A percentile compares a stretch with the other conserved stretches of the same genome.
phyloP scores from a whole-genome alignment of 495 filamentous ascomycete genomes.

The Trichoderma asperelloides region DNA sequence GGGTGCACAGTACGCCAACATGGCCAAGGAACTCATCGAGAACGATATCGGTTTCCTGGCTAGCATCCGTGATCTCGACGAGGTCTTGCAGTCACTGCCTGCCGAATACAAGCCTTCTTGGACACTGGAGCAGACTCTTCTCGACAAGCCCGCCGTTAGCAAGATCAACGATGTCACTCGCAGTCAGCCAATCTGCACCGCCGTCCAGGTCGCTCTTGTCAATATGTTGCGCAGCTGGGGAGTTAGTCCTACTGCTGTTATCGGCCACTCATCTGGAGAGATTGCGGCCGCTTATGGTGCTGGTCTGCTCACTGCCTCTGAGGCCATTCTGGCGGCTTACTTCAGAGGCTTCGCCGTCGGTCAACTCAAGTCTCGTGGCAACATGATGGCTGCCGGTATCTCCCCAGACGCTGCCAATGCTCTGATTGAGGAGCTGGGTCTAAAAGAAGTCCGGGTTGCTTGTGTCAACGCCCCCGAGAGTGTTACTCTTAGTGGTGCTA shows the following conservation, averaged over 20 bases:
- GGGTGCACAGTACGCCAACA: conserved; percentile 46
- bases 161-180: conserved; percentile 38
- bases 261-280: conserved; percentile 61
- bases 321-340: conserved; percentile 46
- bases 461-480: conserved; percentile 48
- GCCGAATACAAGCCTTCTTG: conserved; percentile 23
- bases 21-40: conserved; percentile 46
- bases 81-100: conserved; percentile 24
- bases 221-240: conserved; percentile 47
- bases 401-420: conserved; percentile 33
- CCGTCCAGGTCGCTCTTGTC: conserved; percentile 46
- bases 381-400: conserved; percentile 47
- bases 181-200: conserved; percentile 45
- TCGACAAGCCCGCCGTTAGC: conserved; percentile 28
- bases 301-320: conserved; percentile 39
- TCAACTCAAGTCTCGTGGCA: conserved; percentile 31
- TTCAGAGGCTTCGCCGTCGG: conserved; percentile 38
- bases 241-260: conserved; percentile 42
- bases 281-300: conserved; percentile 49
- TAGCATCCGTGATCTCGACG: conserved; percentile 32
- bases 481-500: conserved; percentile 43
- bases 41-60: conserved; percentile 32
- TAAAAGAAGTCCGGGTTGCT: conserved; percentile 33
- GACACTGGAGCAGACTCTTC: conserved; percentile 34
- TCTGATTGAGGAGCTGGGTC: conserved; percentile 28